These are phyloP conservation scores for Pythium dissotocum DNA, from an alignment of 352 stramenopile species.

Conservation along the genomic window DNA sequence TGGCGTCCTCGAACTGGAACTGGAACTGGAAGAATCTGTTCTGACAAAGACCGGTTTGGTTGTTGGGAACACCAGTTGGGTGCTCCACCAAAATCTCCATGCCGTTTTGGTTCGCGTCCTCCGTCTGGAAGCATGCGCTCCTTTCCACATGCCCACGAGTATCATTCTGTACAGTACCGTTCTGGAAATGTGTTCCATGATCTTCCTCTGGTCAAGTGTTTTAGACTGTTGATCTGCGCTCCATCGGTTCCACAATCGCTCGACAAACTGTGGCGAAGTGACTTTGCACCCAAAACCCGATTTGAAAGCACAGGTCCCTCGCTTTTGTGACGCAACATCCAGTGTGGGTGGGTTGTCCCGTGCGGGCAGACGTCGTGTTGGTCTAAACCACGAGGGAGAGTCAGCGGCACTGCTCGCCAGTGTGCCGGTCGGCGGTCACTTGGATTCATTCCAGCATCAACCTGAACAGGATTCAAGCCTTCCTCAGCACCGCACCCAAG, in stretches of 20 bases:
- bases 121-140: background rate
- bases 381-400: conserved; percentile 2
- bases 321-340: background rate
- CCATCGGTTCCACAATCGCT: background rate
- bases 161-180: background rate
- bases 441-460: conserved; percentile 8
- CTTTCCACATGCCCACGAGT: background rate
- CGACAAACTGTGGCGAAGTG: background rate
- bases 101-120: background rate
- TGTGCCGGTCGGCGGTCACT: background rate
- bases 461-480: background rate
- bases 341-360: background rate
- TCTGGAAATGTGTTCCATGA: background rate
- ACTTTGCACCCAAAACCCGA: background rate
- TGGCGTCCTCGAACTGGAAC: background rate
- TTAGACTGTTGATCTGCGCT: background rate
- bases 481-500: background rate
- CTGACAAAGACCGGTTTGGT: background rate
- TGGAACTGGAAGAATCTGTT: background rate
- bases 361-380: conserved; percentile 2
- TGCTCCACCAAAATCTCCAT: background rate
- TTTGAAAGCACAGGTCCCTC: background rate
- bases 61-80: too few relatives aligned
- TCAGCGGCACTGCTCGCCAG: background rate
- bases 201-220: background rate